Percentiles rank a stretch among this genome's conserved stretches.
phyloP scores from a whole-genome alignment of 352 stramenopile genomes.

The Phytopythium kandeliae region DNA sequence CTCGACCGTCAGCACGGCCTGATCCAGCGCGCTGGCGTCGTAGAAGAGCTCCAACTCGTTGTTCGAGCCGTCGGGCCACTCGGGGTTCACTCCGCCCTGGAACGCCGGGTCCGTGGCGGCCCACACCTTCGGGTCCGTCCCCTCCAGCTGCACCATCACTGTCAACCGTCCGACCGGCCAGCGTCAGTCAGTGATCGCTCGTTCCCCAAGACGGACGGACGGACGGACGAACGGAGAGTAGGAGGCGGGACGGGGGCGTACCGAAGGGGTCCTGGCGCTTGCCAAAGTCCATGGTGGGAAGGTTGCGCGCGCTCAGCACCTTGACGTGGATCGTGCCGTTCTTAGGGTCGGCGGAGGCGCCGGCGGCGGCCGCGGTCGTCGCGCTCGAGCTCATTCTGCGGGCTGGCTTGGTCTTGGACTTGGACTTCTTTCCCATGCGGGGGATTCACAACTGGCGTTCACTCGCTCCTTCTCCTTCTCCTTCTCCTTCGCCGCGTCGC shows the following conservation, averaged over 20 bases:
- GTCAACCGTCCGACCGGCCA: neutral
- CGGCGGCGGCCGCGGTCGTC: slow-evolving; percentile 3
- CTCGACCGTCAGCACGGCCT: slow-evolving; percentile 56
- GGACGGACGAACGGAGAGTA: too few relatives aligned
- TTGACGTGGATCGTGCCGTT: slow-evolving; percentile 78
- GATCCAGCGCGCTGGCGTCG: slow-evolving; percentile 44
- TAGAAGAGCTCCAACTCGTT: slow-evolving; percentile 83
- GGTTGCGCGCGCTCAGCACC: slow-evolving; percentile 48
- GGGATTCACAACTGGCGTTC: slow-evolving; percentile 21
- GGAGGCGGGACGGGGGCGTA: slow-evolving; percentile 23
- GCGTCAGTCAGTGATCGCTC: too few relatives aligned
- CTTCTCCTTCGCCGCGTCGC: neutral
- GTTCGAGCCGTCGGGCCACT: slow-evolving; percentile 66
- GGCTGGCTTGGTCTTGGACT: slow-evolving; percentile 9
- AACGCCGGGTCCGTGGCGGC: slow-evolving; percentile 63
- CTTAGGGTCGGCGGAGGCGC: slow-evolving; percentile 5
- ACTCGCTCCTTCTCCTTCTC: neutral
- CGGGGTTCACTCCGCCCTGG: slow-evolving; percentile 47
- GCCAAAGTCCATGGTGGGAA: slow-evolving; percentile 76
- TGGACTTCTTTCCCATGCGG: slow-evolving; percentile 27
- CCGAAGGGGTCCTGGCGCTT: slow-evolving; percentile 77
- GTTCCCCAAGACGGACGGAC: too few relatives aligned
- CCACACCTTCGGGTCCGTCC: slow-evolving; percentile 51
- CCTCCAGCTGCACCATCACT: slow-evolving; percentile 71
- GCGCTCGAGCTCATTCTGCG: slow-evolving; percentile 5